phyloP scores from a whole-genome alignment of 345 rosid genomes.

The Lumnitzera littorea region DNA sequence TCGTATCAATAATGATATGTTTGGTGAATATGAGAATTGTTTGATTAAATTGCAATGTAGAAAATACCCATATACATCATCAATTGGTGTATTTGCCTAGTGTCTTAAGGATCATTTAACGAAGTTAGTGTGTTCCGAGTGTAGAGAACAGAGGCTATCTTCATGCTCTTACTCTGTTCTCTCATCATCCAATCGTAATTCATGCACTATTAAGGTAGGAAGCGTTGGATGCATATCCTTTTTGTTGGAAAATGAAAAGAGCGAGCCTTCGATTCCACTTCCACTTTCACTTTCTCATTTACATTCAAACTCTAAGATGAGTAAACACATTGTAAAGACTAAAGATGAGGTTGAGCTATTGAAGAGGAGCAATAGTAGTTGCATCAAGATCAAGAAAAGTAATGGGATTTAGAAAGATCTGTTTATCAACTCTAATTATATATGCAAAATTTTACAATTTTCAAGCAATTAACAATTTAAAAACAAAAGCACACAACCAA shows the following conservation, averaged over 20 bases:
- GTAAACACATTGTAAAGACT: slow-evolving; percentile 13
- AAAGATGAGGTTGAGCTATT: slow-evolving; percentile 49
- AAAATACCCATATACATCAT: slow-evolving; percentile 69
- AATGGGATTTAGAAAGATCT: slow-evolving; percentile 50
- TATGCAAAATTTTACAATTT: too few relatives aligned
- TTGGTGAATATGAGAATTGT: slow-evolving; percentile 20
- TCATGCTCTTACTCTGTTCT: slow-evolving; percentile 81
- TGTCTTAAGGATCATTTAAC: slow-evolving; percentile 85
- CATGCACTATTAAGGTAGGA: slow-evolving; percentile 50
- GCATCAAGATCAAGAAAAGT: slow-evolving; percentile 79
- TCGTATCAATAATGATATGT: slow-evolving; percentile 16
- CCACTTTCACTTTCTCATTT: not conserved
- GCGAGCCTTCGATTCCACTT: slow-evolving; percentile 4
- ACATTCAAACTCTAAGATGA: slow-evolving; percentile 27
- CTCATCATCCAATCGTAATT: slow-evolving; percentile 49
- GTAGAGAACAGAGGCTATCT: slow-evolving; percentile 92
- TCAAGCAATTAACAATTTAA: too few relatives aligned
- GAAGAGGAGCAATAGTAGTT: slow-evolving; percentile 78
- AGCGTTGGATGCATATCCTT: slow-evolving; percentile 75
- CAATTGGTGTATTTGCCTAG: slow-evolving; percentile 70
- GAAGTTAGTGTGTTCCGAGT: slow-evolving; percentile 77
- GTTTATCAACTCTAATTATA: too few relatives aligned
- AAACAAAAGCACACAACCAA: too few relatives aligned
- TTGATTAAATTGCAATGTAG: slow-evolving; percentile 64
- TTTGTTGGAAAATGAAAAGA: slow-evolving; percentile 60